Evolutionary conservation across 352 stramenopile genomes (phyloP).

Genomic region (Globisporangium acanthophoron): DNA sequence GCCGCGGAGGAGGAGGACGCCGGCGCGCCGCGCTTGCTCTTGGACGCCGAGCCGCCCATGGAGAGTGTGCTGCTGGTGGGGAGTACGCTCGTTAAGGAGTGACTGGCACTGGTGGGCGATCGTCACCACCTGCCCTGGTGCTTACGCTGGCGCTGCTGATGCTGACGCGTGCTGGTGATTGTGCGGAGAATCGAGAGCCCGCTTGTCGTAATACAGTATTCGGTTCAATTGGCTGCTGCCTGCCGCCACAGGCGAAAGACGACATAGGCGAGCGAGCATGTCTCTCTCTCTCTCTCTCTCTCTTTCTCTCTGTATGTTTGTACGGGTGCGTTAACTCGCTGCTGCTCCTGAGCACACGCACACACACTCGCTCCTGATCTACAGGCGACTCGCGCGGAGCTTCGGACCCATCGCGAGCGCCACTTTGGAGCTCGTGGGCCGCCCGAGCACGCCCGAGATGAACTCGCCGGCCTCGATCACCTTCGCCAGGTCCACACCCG

Average conservation of each 20-base stretch:
- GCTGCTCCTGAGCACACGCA: neutral
- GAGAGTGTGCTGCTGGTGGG: neutral
- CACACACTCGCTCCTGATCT: slow-evolving; percentile 5
- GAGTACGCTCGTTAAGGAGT: neutral
- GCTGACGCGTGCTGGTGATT: no score
- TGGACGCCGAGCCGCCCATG: slow-evolving; percentile 33
- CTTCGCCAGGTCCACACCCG: slow-evolving; percentile 91
- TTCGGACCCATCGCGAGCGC: slow-evolving; percentile 55
- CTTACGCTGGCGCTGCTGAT: no score
- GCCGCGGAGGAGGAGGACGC: neutral
- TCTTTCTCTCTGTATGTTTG: no score
- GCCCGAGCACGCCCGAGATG: slow-evolving; percentile 81
- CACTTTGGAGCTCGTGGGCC: slow-evolving; percentile 85
- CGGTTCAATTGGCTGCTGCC: no score
- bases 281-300: neutral
- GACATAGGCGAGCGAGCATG: neutral
- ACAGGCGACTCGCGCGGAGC: slow-evolving; percentile 39
- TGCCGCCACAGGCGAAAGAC: neutral
- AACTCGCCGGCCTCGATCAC: slow-evolving; percentile 88
- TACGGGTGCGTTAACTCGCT: neutral
- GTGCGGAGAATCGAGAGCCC: no score
- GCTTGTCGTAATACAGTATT: no score
- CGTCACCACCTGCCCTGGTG: no score
- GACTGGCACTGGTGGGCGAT: no score
- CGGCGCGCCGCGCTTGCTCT: slow-evolving; percentile 31